These are phyloP conservation scores for Dictyostelium firmibasis DNA, from an alignment of 78 protist species.

Conservation along the genomic window DNA sequence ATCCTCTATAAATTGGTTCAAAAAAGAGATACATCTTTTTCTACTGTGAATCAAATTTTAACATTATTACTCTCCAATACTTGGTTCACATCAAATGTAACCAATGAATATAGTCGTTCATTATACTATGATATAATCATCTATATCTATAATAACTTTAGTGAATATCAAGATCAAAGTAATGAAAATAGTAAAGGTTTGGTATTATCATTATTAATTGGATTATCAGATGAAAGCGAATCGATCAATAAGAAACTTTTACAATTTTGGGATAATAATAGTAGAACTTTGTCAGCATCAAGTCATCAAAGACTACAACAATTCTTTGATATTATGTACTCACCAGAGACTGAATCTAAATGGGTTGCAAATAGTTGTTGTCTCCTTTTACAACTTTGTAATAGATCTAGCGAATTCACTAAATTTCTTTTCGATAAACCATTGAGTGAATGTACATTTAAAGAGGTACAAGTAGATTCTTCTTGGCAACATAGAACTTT, in stretches of 20 bases:
- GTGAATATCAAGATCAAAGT: not conserved
- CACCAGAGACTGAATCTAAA: conserved; percentile 70
- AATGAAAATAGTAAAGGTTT: not conserved
- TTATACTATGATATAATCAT: conserved; percentile 46
- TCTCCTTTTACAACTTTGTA: conserved; percentile 49
- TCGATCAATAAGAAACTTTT: conserved; percentile 33
- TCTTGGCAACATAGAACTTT: conserved; percentile 70
- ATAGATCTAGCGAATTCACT: conserved; percentile 43
- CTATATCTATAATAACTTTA: conserved; percentile 25
- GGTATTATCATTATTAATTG: conserved; percentile 13
- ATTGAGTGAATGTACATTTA: conserved; percentile 60
- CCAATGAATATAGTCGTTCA: conserved; percentile 50
- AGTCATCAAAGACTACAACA: not conserved
- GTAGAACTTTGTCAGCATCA: conserved; percentile 1
- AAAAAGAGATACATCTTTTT: not conserved
- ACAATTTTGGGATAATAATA: conserved; percentile 74
- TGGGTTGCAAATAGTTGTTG: conserved; percentile 77
- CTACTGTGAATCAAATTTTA: not conserved
- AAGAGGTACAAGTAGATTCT: conserved; percentile 49
- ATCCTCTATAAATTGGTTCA: conserved; percentile 21
- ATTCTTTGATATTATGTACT: conserved; percentile 50
- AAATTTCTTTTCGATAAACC: conserved; percentile 81
- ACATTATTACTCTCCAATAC: not conserved
- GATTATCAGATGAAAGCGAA: conserved; percentile 65
- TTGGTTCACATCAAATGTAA: not conserved